A percentile compares a stretch with the other conserved stretches of the same genome.
phyloP scores from a whole-genome alignment of 1,284 basidiomycete species.

The Singerocomus rubriflavus region DNA sequence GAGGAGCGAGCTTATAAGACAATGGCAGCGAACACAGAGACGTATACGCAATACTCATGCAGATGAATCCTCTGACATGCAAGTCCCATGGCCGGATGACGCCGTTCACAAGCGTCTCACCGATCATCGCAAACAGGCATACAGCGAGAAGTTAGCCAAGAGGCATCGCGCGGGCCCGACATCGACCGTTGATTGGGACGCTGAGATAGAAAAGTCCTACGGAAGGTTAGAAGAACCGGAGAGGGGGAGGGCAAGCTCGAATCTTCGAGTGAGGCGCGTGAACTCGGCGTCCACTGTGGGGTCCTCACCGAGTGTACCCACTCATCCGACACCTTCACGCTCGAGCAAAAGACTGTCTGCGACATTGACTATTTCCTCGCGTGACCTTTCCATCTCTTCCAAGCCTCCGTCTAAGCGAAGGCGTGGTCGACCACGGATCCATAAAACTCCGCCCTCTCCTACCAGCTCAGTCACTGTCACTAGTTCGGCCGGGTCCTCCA shows the following conservation, averaged over 20 bases:
- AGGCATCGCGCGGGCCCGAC: conserved; percentile 3
- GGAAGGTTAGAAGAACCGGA: conserved; percentile 28
- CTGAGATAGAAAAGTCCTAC: conserved; percentile 24
- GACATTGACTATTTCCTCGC: conserved; percentile 8
- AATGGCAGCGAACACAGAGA: conserved; percentile 30
- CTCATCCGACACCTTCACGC: conserved; percentile 6
- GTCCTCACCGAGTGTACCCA: conserved; percentile 6
- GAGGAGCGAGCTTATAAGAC: conserved; percentile 18
- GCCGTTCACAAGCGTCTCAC: conserved; percentile 44
- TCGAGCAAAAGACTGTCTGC: conserved; percentile 19
- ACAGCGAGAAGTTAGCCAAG: conserved; percentile 39
- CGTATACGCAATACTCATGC: conserved; percentile 16
- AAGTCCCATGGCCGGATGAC: conserved; percentile 31
- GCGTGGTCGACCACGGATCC: conserved; percentile 1
- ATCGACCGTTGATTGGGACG: conserved; percentile 26
- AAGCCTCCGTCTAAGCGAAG: conserved; percentile 13
- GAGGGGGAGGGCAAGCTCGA: conserved; percentile 24
- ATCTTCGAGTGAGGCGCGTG: conserved; percentile 22
- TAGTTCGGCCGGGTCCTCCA: conserved; percentile 16
- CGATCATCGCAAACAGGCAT: conserved; percentile 40
- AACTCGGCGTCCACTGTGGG: conserved; percentile 6
- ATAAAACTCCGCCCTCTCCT: conserved; percentile 12
- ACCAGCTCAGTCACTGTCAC: conserved; percentile 6
- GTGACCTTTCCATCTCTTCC: conserved; percentile 17
- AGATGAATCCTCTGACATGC: conserved; percentile 24